Conservation (phyloP, 2,329 filamentous ascomycete species). For the Aspergillus tubingensis region DNA sequence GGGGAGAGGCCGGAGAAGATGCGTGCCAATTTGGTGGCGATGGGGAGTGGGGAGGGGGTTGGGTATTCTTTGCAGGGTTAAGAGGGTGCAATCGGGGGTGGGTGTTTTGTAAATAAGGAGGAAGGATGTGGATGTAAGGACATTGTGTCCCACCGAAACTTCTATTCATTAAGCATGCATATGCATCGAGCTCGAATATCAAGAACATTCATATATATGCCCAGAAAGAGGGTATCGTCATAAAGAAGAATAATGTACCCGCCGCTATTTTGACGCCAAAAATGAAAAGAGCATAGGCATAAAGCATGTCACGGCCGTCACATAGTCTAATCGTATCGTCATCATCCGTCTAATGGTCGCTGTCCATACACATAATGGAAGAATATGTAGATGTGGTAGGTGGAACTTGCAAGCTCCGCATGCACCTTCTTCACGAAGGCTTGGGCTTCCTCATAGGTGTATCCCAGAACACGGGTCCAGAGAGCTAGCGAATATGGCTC, state of each 20-base stretch:
- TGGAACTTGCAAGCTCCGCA: conserved; percentile 26
- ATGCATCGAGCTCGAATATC: background rate
- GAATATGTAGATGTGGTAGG: conserved; percentile 31
- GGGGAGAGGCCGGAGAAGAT: conserved; percentile 45
- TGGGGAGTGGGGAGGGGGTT: conserved; percentile 48
- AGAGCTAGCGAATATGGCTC: conserved; percentile 43
- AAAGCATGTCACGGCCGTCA: conserved; percentile 1
- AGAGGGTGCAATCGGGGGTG: background rate
- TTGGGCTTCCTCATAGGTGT: conserved; percentile 33
- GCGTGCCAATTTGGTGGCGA: conserved; percentile 47
- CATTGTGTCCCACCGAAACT: background rate
- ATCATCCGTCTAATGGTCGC: conserved; percentile 25
- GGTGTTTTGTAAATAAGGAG: background rate
- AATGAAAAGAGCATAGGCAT: conserved; percentile 1
- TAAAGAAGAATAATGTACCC: background rate
- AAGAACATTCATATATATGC: background rate
- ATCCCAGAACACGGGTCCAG: conserved; percentile 41
- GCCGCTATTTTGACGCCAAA: background rate
- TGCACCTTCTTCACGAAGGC: conserved; percentile 33
- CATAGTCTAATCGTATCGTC: conserved; percentile 7
- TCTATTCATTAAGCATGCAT: background rate
- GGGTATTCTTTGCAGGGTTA: conserved; percentile 48
- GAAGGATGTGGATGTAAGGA: background rate
- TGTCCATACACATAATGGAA: conserved; percentile 39
- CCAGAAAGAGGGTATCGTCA: background rate